A percentile compares a stretch with the other conserved stretches of the same genome.
phyloP scores from a whole-genome alignment of 2,329 filamentous ascomycete genomes.

The Sporothrix pallida region DNA sequence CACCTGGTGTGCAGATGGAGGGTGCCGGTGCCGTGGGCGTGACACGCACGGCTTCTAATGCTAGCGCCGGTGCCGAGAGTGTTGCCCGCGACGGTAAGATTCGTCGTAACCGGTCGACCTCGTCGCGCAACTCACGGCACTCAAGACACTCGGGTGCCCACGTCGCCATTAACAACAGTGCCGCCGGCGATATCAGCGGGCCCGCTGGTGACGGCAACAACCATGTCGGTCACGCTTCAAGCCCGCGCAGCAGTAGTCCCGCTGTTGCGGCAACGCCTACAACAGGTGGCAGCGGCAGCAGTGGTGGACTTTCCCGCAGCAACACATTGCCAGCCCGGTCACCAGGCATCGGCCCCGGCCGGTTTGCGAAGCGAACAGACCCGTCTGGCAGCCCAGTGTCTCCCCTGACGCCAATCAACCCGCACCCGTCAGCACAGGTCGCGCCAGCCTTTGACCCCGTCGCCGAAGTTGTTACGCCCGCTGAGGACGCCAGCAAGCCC shows the following conservation, averaged over 20 bases:
- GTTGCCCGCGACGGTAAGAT: conserved; percentile 79
- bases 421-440: conserved; percentile 54
- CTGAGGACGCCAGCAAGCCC: conserved; percentile 39
- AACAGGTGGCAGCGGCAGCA: background rate
- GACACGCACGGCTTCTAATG: conserved; percentile 80
- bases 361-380: conserved; percentile 60
- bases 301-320: conserved; percentile 65
- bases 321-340: conserved; percentile 93
- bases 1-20: conserved; percentile 51
- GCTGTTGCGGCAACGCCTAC: conserved; percentile 60
- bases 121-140: conserved; percentile 81
- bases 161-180: conserved; percentile 29
- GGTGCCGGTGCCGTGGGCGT: conserved; percentile 59
- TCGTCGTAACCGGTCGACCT: conserved; percentile 87
- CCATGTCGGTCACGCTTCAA: conserved; percentile 64
- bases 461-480: conserved; percentile 46
- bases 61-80: conserved; percentile 87
- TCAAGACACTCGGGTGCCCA: conserved; percentile 78
- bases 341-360: conserved; percentile 69
- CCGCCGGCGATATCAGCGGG: background rate
- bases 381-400: conserved; percentile 43
- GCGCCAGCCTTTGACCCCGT: conserved; percentile 52
- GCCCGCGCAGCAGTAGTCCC: conserved; percentile 70
- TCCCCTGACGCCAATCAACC: conserved; percentile 47
- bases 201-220: conserved; percentile 29